Evolutionary conservation across 1,139 yeast species (phyloP).

Genomic region (Zygoascus meyerae): DNA sequence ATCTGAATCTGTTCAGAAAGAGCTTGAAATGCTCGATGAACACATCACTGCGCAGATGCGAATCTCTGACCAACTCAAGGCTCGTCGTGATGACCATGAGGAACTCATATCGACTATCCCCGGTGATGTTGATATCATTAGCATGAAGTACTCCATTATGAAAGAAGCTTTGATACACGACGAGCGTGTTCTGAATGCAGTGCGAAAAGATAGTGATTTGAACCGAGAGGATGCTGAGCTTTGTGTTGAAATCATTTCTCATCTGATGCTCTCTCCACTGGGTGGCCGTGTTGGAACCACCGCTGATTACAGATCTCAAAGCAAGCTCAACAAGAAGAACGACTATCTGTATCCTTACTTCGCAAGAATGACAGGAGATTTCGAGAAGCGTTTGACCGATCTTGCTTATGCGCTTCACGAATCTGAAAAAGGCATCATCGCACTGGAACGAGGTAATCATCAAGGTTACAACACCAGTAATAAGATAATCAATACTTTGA

Average conservation of each 20-base stretch:
- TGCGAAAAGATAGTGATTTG: conserved; percentile 40
- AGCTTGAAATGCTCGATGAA: conserved; percentile 74
- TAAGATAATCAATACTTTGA: conserved; percentile 58
- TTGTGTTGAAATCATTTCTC: conserved; percentile 60
- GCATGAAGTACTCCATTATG: conserved; percentile 56
- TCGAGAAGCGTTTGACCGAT: conserved; percentile 55
- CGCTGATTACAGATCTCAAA: conserved; percentile 23
- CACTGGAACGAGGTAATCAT: conserved; percentile 55
- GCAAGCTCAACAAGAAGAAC: conserved; percentile 35
- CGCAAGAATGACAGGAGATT: conserved; percentile 45
- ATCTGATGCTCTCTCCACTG: conserved; percentile 41
- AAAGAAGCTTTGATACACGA: conserved; percentile 67
- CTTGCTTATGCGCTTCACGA: conserved; percentile 60
- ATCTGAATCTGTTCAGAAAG: conserved; percentile 67
- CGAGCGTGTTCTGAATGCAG: conserved; percentile 45
- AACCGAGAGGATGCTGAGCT: conserved; percentile 53
- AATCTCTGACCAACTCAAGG: conserved; percentile 70
- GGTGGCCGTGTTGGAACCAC: conserved; percentile 13
- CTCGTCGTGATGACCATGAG: conserved; percentile 58
- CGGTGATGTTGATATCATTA: conserved; percentile 69
- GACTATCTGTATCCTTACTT: conserved; percentile 52
- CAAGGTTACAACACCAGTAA: conserved; percentile 35
- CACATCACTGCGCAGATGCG: conserved; percentile 80
- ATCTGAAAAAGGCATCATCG: conserved; percentile 70
- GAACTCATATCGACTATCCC: conserved; percentile 76